A percentile compares a stretch with the other conserved stretches of the same genome.
Evolutionary conservation across 345 rosid species (phyloP).

Genomic region (Hibiscus mutabilis): DNA sequence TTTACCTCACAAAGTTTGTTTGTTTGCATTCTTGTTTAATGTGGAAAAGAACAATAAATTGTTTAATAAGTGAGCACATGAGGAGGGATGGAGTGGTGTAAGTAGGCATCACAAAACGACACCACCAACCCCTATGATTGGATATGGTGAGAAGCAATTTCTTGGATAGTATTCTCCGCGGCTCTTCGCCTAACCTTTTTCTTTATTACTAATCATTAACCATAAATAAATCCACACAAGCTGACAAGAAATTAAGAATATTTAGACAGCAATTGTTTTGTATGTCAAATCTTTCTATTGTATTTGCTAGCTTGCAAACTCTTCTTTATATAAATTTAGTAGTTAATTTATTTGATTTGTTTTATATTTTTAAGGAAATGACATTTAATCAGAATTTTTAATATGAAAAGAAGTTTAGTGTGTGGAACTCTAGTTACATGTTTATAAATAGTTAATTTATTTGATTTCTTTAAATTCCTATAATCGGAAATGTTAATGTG

Average conservation of each 20-base stretch:
- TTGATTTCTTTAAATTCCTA: neutral
- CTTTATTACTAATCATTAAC: neutral
- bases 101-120: neutral
- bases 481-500: no score
- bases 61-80: slow-evolving; percentile 6
- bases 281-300: neutral
- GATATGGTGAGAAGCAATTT: slow-evolving; percentile 4
- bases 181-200: neutral
- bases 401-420: no score
- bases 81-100: slow-evolving; percentile 1
- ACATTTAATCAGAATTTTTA: no score
- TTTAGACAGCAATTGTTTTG: neutral
- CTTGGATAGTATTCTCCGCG: neutral
- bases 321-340: neutral
- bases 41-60: no score
- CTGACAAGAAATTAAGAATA: neutral
- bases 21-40: no score
- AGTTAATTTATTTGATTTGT: neutral
- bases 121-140: slow-evolving; percentile 11
- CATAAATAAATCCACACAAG: neutral
- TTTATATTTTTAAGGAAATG: no score
- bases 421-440: neutral
- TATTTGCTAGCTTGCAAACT: neutral
- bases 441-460: neutral
- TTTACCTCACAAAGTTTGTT: neutral